Conservation (phyloP, 208 protist species). For the Leishmania gerbilli region DNA sequence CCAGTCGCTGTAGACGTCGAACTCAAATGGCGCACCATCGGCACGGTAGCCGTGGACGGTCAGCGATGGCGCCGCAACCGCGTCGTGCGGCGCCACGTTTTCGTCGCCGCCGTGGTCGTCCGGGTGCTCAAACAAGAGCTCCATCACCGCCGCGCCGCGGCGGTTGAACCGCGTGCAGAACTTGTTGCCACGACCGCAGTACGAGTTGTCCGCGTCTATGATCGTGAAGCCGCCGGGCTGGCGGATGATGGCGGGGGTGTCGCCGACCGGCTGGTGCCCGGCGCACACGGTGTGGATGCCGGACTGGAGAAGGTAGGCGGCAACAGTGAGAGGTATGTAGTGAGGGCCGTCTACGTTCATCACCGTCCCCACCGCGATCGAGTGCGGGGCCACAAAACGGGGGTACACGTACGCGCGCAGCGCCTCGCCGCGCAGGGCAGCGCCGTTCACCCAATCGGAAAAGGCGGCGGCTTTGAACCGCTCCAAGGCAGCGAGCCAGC, state of each 20-base stretch:
- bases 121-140: conserved; percentile 60
- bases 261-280: conserved; percentile 84
- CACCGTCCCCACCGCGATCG: conserved; percentile 58
- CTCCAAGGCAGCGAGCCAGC: conserved; percentile 65
- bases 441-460: conserved; percentile 38
- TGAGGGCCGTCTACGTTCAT: conserved; percentile 50
- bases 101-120: not conserved
- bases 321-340: conserved; percentile 53
- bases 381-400: conserved; percentile 53
- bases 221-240: conserved; percentile 71
- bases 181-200: conserved; percentile 53
- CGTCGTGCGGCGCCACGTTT: not conserved
- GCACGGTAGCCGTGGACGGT: conserved; percentile 48
- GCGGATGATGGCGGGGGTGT: conserved; percentile 71
- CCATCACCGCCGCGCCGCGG: conserved; percentile 62
- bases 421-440: conserved; percentile 36
- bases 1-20: conserved; percentile 32
- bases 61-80: conserved; percentile 13
- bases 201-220: conserved; percentile 83
- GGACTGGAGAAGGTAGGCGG: conserved; percentile 62
- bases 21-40: conserved; percentile 49
- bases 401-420: conserved; percentile 70
- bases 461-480: conserved; percentile 56
- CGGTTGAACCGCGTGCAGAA: conserved; percentile 34
- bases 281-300: conserved; percentile 73